phyloP scores from a whole-genome alignment of 228 moss, liverwort and hornwort genomes.

The Sphagnum fallax region DNA sequence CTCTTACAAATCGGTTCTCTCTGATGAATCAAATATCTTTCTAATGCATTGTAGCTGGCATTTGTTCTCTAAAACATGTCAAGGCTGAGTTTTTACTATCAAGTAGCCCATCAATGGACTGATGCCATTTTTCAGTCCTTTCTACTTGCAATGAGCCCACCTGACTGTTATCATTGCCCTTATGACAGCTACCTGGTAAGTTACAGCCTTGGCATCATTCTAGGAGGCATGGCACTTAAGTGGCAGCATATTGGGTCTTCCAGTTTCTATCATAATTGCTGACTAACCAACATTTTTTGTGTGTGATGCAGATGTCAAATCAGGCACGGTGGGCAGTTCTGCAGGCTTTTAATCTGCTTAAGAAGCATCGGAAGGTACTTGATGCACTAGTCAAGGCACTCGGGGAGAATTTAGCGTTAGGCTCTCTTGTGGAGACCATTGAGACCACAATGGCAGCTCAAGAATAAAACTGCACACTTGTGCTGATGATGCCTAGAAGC shows the following conservation, averaged over 20 bases:
- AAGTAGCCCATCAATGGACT: not conserved
- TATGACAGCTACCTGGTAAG: no score
- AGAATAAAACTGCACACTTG: not conserved
- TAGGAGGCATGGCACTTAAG: no score
- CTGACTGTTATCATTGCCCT: no score
- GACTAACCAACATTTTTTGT: not conserved
- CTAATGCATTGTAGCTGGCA: not conserved
- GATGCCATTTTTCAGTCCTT: no score
- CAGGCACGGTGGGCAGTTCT: conserved; percentile 92
- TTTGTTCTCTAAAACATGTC: not conserved
- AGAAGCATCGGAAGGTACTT: conserved; percentile 65
- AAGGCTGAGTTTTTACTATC: not conserved
- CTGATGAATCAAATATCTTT: not conserved
- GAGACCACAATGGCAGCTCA: conserved; percentile 46
- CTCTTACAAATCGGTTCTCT: no score
- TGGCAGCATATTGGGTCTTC: no score
- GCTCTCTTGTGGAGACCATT: conserved; percentile 56
- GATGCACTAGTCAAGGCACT: conserved; percentile 65
- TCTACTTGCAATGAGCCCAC: no score
- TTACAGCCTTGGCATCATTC: no score
- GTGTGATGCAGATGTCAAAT: conserved; percentile 71
- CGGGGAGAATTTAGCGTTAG: conserved; percentile 50
- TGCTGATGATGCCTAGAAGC: no score
- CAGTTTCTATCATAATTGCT: no score
- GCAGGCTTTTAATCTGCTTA: conserved; percentile 72